A percentile compares a stretch with the other conserved stretches of the same genome.
These are phyloP conservation scores for Aspergillus sp. DNA, from an alignment of 2,329 filamentous ascomycete species.

Conservation along the genomic window DNA sequence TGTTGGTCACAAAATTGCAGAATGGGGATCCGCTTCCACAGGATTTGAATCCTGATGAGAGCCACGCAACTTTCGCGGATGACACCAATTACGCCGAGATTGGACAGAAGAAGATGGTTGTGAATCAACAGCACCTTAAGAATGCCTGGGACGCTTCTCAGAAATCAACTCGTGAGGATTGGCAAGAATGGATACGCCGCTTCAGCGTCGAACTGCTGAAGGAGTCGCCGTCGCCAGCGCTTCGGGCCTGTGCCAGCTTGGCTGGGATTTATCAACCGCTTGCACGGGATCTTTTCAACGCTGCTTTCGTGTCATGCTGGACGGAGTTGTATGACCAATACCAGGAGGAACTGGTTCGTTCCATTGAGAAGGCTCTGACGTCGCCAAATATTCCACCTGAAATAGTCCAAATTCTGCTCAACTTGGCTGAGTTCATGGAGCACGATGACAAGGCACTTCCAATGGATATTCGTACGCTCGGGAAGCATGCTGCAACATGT, in stretches of 20 bases:
- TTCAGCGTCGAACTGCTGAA: conserved; percentile 93
- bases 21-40: conserved; percentile 93
- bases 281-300: conserved; percentile 92
- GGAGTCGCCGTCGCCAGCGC: conserved; percentile 90
- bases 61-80: conserved; percentile 67
- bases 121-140: conserved; percentile 96
- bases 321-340: conserved; percentile 95
- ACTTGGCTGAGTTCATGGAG: conserved; percentile 98
- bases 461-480: conserved; percentile 90
- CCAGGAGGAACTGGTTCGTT: conserved; percentile 90
- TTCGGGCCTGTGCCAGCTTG: conserved; percentile 83
- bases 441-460: conserved; percentile 97
- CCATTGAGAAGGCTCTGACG: conserved; percentile 90
- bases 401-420: conserved; percentile 84
- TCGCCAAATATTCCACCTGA: conserved; percentile 95
- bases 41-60: conserved; percentile 78
- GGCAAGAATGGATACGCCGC: conserved; percentile 96
- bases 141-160: conserved; percentile 94
- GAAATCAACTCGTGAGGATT: conserved; percentile 96
- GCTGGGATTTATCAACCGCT: conserved; percentile 86
- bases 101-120: conserved; percentile 84
- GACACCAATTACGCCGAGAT: conserved; percentile 77
- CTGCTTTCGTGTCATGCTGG: conserved; percentile 98
- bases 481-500: conserved; percentile 89
- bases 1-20: conserved; percentile 83